These are phyloP conservation scores for Pestalotiopsis sp. DNA, from an alignment of 2,329 filamentous ascomycete species.

Conservation along the genomic window DNA sequence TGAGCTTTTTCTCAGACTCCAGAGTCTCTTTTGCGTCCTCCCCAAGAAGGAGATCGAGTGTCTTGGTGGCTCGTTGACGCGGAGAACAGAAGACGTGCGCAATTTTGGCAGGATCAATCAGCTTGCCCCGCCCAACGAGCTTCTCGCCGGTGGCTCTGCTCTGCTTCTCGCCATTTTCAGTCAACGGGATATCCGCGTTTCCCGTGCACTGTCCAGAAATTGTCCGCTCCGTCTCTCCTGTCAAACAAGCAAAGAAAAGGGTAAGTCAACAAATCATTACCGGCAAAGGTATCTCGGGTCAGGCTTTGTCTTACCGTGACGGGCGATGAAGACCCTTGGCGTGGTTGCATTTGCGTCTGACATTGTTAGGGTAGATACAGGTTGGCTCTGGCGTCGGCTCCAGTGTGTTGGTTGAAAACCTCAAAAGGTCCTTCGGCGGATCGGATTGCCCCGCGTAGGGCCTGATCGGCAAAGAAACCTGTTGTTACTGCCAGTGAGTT, in stretches of 20 bases:
- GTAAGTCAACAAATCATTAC: background rate
- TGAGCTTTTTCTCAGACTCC: conserved; percentile 34
- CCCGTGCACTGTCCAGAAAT: conserved; percentile 49
- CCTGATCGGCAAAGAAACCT: no score
- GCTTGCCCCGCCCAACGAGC: conserved; percentile 46
- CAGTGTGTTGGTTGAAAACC: background rate
- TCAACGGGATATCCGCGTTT: conserved; percentile 41
- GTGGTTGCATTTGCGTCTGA: conserved; percentile 36
- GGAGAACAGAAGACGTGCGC: conserved; percentile 48
- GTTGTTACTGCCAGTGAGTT: no score
- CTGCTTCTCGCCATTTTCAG: conserved; percentile 41
- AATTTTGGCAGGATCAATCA: conserved; percentile 49
- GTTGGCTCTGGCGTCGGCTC: background rate
- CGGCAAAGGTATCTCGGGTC: background rate
- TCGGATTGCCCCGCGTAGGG: background rate
- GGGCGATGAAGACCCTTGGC: conserved; percentile 40
- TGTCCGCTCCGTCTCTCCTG: conserved; percentile 51
- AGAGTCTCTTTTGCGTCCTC: conserved; percentile 20
- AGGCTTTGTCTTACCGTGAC: conserved; percentile 33
- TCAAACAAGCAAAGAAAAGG: background rate
- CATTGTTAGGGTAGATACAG: conserved; percentile 25
- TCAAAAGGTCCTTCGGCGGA: background rate
- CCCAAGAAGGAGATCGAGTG: conserved; percentile 46
- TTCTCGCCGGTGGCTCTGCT: conserved; percentile 41
- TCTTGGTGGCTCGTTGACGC: conserved; percentile 46